Base-by-base conservation (phyloP, 1,139 yeast species). In the Diutina pseudorugosa region DNA sequence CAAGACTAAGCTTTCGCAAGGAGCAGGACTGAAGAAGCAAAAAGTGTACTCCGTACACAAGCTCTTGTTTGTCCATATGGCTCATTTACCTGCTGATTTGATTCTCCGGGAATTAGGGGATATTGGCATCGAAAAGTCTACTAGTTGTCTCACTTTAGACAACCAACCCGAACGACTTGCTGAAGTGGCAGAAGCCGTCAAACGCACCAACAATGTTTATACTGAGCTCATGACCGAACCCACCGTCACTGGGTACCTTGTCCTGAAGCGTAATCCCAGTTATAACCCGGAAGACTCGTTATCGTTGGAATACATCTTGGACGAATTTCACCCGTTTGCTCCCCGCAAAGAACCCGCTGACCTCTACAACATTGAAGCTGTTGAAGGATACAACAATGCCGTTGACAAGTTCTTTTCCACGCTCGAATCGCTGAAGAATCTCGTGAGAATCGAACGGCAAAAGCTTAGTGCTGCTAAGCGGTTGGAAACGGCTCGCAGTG, bases 361-460 rank as follows among this genome's bases (percentile, higher is more conserved):
- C 18, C 56, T 62, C 23, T 66, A 65, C 51, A 67, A 67, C 52
- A 65, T 75, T 47, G 65, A 71, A 2, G 66, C 66, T 36, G 65
- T 79, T 9, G 60, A 65, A 9, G 91, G 95, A 0, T 93, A 89
- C 64, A 90, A 88, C 61, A 77, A 79, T 55, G 85, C 97, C 0
- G 74, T 91, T 25, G 98, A 93, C 65, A 73, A 72, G 51, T 93
- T 86, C 63, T 93, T 87, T 64, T 88, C 96, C 0, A 83, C 94
- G 0, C 71, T 90, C 18, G 96, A 91, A 61, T 83, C 95, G 1
- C 81, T 89, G 8, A 88, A 87, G 60, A 79, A 84, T 59, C 83
- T 88, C 0, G 65, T 84, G 53, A 77, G 81, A 55, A 79, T 86
- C 36, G 94, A 88, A 55, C 85, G 82, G 56, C 93, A 87, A 59